Evolutionary conservation across 257 asterid genomes (phyloP).

Genomic region (Plantago ovata): DNA sequence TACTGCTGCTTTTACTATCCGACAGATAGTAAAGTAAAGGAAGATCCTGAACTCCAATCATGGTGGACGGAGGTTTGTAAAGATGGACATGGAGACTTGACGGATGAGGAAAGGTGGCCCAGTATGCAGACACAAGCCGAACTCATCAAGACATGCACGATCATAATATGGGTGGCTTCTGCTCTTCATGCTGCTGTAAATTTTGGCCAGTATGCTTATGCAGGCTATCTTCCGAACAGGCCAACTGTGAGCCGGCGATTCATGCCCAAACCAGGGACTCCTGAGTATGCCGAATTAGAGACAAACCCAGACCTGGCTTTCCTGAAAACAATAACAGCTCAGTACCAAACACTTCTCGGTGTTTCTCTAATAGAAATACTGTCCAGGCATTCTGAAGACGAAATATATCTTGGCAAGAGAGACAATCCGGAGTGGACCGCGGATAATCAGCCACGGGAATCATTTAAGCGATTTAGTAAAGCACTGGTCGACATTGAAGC

Average conservation of each 20-base stretch:
- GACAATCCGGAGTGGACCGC: conserved; percentile 54
- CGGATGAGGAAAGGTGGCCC: conserved; percentile 74
- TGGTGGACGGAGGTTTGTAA: conserved; percentile 85
- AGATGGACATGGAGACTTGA: conserved; percentile 67
- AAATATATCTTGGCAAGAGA: conserved; percentile 67
- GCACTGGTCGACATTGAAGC: conserved; percentile 40
- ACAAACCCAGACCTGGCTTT: conserved; percentile 44
- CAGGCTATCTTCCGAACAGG: conserved; percentile 76
- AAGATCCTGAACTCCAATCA: conserved; percentile 58
- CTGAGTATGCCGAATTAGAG: conserved; percentile 53
- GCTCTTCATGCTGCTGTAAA: conserved; percentile 89
- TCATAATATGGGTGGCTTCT: conserved; percentile 69
- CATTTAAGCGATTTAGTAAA: conserved; percentile 41
- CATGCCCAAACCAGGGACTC: conserved; percentile 59
- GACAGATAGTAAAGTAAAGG: conserved; percentile 28
- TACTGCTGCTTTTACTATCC: conserved; percentile 55
- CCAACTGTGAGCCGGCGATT: conserved; percentile 68
- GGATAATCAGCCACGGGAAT: conserved; percentile 35
- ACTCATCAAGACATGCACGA: conserved; percentile 54
- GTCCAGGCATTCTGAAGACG: conserved; percentile 69
- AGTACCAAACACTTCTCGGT: conserved; percentile 63
- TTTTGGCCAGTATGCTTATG: conserved; percentile 75
- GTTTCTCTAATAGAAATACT: conserved; percentile 62
- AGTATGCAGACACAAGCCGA: conserved; percentile 46
- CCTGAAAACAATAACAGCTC: conserved; percentile 73